Base-by-base conservation (phyloP, 441 rosid genomes). In the Jatropha multifida region DNA sequence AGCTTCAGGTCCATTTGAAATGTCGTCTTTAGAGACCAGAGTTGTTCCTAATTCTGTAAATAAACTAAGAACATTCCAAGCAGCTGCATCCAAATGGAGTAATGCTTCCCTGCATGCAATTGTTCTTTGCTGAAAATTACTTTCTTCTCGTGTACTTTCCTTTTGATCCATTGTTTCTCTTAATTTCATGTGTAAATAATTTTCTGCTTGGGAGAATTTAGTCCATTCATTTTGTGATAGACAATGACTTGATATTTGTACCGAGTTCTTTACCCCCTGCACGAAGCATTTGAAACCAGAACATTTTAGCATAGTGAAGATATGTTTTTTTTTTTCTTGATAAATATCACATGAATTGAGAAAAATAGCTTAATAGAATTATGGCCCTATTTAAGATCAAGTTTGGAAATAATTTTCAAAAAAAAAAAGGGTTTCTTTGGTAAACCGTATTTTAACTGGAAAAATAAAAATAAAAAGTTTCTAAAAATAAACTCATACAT, bases 61-160 rank as follows among this genome's bases (percentile, higher is more conserved):
- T 65, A 85, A 65, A 72, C 77, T 81, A 52, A 79, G 73, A 32
- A 77, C 86, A 65, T 74, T 76, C 40, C 81, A 75, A 7, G 89
- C 85, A 64, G 94, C 90, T 10, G 73, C 46, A 8, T 89, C 78
- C 73, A 92, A 74, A 32, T 72, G 65, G 27, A 76, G 77, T 41
- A 90, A 74, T 68, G 94, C 90, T 78, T 86, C 83, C 74, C 78
- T 85, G 80, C 95, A 93, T 65, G 76, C 76, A 1, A 41, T 71
- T 37, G 85, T 77, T 81, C 73, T 83, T 74, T 77, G 85, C 77
- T 82, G 78, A 73, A 69, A 59, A 62, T 68, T 63, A 13, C 14
- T 82, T 60, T 74, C 78, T 68, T 71, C 73, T 40, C 51, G 15
- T 71, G 38, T 58, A 40, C 48, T 1, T 61, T 71, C 75, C 74